Percentiles rank a stretch among this genome's conserved stretches.
phyloP scores from a whole-genome alignment of 768 basidiomycete species.

The Hericium erinaceus region DNA sequence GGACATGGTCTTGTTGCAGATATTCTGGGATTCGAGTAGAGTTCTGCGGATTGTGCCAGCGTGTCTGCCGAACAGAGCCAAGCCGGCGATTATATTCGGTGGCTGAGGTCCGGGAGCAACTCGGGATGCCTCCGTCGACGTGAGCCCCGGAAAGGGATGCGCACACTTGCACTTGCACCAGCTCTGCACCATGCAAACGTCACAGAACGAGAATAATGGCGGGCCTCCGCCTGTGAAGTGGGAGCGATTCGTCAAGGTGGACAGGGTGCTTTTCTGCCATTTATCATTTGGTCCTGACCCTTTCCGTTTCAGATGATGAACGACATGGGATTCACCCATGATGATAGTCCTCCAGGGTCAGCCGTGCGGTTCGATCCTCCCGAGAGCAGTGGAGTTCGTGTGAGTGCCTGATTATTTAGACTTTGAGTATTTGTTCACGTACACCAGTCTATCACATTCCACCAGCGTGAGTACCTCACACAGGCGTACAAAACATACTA shows the following conservation, averaged over 20 bases:
- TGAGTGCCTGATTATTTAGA: neutral
- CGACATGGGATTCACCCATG: constrained; percentile 21
- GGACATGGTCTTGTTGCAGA: too few species aligned
- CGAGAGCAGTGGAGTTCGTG: constrained; percentile 5
- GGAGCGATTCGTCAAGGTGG: constrained; percentile 23
- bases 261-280: constrained; percentile 11
- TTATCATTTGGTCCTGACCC: neutral
- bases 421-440: neutral
- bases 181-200: too few species aligned
- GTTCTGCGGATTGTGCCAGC: too few species aligned
- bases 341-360: constrained; percentile 21
- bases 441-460: constrained; percentile 20
- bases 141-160: too few species aligned
- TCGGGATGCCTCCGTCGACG: too few species aligned
- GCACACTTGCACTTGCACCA: too few species aligned
- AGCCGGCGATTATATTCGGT: too few species aligned
- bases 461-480: constrained; percentile 16
- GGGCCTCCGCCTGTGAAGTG: constrained; percentile 20
- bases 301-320: constrained; percentile 18
- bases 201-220: neutral
- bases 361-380: constrained; percentile 24
- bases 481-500: neutral
- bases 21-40: too few species aligned
- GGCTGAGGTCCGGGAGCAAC: too few species aligned
- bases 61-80: too few species aligned